Conservation (phyloP, 129 eudicot species). For the Helichrysum umbraculigerum region DNA sequence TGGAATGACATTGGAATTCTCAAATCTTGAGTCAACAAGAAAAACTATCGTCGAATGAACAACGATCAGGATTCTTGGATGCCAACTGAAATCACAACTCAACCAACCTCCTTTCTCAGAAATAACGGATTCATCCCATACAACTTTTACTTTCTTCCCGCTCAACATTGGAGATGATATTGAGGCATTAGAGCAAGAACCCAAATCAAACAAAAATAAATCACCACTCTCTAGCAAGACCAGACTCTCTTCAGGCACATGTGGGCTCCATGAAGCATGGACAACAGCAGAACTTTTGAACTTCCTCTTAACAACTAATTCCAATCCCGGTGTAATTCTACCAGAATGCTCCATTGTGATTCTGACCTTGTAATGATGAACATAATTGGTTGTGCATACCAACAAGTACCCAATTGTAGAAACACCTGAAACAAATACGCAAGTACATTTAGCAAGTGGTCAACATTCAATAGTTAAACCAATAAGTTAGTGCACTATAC, state of each 20-base stretch:
- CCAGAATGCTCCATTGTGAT: conserved; percentile 22
- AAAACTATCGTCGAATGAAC: conserved; percentile 46
- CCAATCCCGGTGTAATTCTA: conserved; percentile 28
- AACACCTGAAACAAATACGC: background rate
- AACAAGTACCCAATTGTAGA: conserved; percentile 46
- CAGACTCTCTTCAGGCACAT: conserved; percentile 58
- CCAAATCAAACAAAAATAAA: conserved; percentile 62
- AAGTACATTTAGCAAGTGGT: too few relatives aligned
- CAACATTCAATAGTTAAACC: too few relatives aligned
- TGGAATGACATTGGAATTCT: conserved; percentile 30
- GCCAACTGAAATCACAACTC: conserved; percentile 80
- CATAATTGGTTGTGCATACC: conserved; percentile 40
- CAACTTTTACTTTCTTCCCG: conserved; percentile 34
- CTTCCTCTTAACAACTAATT: conserved; percentile 33
- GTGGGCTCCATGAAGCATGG: conserved; percentile 86
- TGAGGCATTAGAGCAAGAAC: conserved; percentile 10
- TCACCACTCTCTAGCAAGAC: conserved; percentile 60
- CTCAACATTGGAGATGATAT: conserved; percentile 17
- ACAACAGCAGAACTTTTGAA: conserved; percentile 41
- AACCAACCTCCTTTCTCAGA: conserved; percentile 52
- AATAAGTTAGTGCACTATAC: too few relatives aligned
- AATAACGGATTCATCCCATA: conserved; percentile 33
- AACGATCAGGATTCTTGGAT: conserved; percentile 65
- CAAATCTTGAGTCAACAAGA: conserved; percentile 63
- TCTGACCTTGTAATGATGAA: conserved; percentile 44